A percentile compares a stretch with the other conserved stretches of the same genome.
phyloP scores from a whole-genome alignment of 2,329 filamentous ascomycete genomes.

The Sclerotinia minor region DNA sequence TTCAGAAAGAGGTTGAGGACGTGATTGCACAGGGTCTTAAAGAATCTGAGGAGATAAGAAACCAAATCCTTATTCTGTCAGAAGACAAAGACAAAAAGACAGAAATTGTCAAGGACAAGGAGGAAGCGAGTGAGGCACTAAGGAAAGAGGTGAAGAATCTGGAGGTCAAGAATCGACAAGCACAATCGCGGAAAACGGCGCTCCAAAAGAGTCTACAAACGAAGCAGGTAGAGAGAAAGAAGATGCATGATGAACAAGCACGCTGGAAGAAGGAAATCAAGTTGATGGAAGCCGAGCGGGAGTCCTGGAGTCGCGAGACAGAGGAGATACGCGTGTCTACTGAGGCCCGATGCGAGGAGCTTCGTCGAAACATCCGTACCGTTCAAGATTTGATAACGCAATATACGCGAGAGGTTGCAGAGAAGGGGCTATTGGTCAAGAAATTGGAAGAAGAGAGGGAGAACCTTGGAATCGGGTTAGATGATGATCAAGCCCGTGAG shows the following conservation, averaged over 20 bases:
- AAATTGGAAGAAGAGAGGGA: constrained; percentile 70
- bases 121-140: constrained; percentile 82
- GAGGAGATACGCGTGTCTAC: constrained; percentile 52
- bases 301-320: constrained; percentile 56
- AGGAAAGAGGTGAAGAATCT: constrained; percentile 77
- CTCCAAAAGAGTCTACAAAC: constrained; percentile 72
- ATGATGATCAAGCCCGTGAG: constrained; percentile 50
- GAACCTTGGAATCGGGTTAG: constrained; percentile 60
- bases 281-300: constrained; percentile 58
- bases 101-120: constrained; percentile 80
- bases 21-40: constrained; percentile 67
- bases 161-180: constrained; percentile 77
- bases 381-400: constrained; percentile 57
- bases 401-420: constrained; percentile 71
- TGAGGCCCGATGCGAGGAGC: constrained; percentile 52
- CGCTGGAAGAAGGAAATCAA: constrained; percentile 66
- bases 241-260: constrained; percentile 67
- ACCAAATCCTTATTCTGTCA: constrained; percentile 65
- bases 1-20: constrained; percentile 82
- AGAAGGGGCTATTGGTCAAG: constrained; percentile 70
- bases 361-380: constrained; percentile 56
- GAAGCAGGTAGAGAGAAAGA: constrained; percentile 66
- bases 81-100: constrained; percentile 78
- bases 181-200: constrained; percentile 75
- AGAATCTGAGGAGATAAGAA: constrained; percentile 69